Base-by-base conservation (phyloP, 306 rosid species). In the Hylodesmum podocarpum region DNA sequence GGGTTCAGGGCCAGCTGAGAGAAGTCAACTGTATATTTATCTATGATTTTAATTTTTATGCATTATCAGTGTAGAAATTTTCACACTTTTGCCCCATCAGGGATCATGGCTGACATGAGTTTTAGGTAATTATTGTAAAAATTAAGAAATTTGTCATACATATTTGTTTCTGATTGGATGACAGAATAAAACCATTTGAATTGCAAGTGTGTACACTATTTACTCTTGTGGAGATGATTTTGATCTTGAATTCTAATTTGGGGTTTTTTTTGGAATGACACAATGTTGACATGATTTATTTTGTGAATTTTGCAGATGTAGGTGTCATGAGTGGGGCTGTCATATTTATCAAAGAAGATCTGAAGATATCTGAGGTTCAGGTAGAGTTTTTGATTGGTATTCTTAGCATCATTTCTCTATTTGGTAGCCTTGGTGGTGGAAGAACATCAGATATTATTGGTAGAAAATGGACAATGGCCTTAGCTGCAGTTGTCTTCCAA, bases 311-410 rank as follows among this genome's bases (percentile, higher is more conserved):
- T 82, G 81, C 90, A 94, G 98, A 94, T 79, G 98, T 94, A 6
- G 98, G 98, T 70, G 98, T 94, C n/a, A 94, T 94, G 98, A 94
- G 98, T 79, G 98, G 97, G 69, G 97, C 98, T 57, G 90, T 94
- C 53, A 83, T 91, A 86, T 94, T 90, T 85, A 94, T 94, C 44
- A 91, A 90, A 44, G 90, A 94, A 78, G 98, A 91, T 85, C 84
- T 91, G 63, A 94, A 91, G 68, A 91, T 91, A 79, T 75, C 90
- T 22, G 94, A 94, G 87, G 83, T 91, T 39, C 91, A 94, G 64
- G 88, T 74, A 54, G 98, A 94, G 83, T 65, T 94, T 54, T 90
- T 94, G 59, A 79, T 94, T 50, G 98, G 97, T 76, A 94, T 94
- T 85, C 76, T 91, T 78, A 91, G 97, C 86, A 31, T 94, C 70